phyloP scores from a whole-genome alignment of 805 yeast genomes.

The Saturnispora silvae region DNA sequence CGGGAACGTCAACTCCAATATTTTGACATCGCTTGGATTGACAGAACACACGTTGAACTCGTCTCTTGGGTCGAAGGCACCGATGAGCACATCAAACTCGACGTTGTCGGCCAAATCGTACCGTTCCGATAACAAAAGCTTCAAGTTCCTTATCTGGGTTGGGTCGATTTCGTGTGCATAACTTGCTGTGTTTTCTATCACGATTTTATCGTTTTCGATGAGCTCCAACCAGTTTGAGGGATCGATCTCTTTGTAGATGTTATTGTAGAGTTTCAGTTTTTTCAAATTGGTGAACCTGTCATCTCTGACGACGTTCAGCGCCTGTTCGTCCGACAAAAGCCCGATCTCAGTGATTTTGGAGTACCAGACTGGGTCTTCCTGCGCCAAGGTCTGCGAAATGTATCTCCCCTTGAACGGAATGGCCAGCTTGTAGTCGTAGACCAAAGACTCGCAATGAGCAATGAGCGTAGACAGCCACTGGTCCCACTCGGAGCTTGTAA shows the following conservation, averaged over 20 bases:
- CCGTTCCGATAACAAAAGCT: background rate
- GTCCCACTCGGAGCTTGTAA: slow-evolving; percentile 3
- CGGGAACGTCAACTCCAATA: background rate
- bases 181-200: slow-evolving; percentile 4
- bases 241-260: slow-evolving; percentile 1
- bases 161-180: slow-evolving; percentile 5
- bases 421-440: slow-evolving; percentile 2
- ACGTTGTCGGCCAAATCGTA: slow-evolving; percentile 1
- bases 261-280: slow-evolving; percentile 3
- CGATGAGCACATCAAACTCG: slow-evolving; percentile 2
- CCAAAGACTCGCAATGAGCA: slow-evolving; percentile 1
- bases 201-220: background rate
- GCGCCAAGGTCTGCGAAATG: slow-evolving; percentile 1
- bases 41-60: background rate
- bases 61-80: slow-evolving; percentile 1
- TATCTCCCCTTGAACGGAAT: slow-evolving; percentile 1
- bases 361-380: slow-evolving; percentile 3
- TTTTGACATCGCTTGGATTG: background rate
- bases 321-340: slow-evolving; percentile 2
- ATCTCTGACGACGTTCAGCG: background rate
- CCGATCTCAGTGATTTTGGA: slow-evolving; percentile 1
- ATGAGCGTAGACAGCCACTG: background rate
- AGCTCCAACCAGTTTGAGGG: slow-evolving; percentile 1
- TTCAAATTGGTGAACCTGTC: slow-evolving; percentile 1
- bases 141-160: slow-evolving; percentile 2